These are phyloP conservation scores for Verticillium isaacii DNA, from an alignment of 2,329 filamentous ascomycete genomes.

Conservation along the genomic window DNA sequence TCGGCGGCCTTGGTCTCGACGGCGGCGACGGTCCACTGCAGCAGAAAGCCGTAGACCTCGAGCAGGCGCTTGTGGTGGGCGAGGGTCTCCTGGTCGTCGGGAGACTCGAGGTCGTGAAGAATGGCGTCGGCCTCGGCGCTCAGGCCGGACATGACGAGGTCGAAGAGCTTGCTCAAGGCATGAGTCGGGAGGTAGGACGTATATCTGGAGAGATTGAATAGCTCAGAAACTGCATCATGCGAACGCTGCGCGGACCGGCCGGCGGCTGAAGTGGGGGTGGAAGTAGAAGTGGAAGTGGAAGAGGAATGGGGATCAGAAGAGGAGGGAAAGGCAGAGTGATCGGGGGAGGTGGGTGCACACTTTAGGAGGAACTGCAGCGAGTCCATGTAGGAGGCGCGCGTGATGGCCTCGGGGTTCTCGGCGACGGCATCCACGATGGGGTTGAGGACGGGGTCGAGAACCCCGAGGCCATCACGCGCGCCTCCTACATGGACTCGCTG, in stretches of 20 bases:
- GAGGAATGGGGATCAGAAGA: slow-evolving; percentile 20
- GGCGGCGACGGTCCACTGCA: slow-evolving; percentile 94
- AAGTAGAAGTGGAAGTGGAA: slow-evolving; percentile 15
- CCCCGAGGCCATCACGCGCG: slow-evolving; percentile 79
- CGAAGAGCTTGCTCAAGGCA: slow-evolving; percentile 87
- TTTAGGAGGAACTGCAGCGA: slow-evolving; percentile 94
- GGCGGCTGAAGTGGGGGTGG: not conserved
- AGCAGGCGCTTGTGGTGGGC: slow-evolving; percentile 85
- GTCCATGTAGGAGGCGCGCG: slow-evolving; percentile 75
- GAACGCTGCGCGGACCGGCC: slow-evolving; percentile 28
- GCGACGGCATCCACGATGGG: slow-evolving; percentile 89
- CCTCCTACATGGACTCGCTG: slow-evolving; percentile 81
- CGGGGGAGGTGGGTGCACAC: slow-evolving; percentile 62
- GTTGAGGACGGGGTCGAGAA: slow-evolving; percentile 84
- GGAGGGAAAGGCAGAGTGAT: slow-evolving; percentile 31
- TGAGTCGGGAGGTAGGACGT: slow-evolving; percentile 73
- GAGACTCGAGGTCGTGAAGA: slow-evolving; percentile 76
- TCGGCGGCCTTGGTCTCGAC: slow-evolving; percentile 92
- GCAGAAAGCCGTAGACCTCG: slow-evolving; percentile 88
- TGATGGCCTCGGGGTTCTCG: slow-evolving; percentile 85
- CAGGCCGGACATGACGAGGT: slow-evolving; percentile 81
- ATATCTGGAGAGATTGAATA: slow-evolving; percentile 67
- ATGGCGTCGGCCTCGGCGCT: slow-evolving; percentile 81
- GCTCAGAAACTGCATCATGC: slow-evolving; percentile 47
- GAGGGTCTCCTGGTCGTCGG: slow-evolving; percentile 82